Base-by-base conservation (phyloP, 345 rosid genomes). In the Aethionema arabicum region DNA sequence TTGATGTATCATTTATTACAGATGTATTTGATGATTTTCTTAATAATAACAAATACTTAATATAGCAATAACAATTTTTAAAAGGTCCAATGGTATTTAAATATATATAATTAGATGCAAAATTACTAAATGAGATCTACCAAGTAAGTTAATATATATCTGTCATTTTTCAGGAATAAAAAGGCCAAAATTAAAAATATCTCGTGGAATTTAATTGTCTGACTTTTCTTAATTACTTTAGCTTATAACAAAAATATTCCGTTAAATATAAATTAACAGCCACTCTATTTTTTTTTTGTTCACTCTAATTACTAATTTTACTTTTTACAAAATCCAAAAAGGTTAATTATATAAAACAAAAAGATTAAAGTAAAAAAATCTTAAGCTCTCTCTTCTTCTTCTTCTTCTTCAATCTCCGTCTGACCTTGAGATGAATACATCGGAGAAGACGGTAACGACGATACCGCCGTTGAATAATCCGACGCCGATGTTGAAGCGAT, bases 351-450 rank as follows among this genome's bases (percentile, higher is more conserved):
- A 33, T 9, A 32, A 63, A 55, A 1, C 13, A 14, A 43, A 10
- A 11, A 38, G n/a, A 69, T 70, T 43, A 52, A 51, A 55, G 32
- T 1, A 52, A 65, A 37, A 41, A 48, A 56, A 63, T 33, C 38
- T 48, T 33, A 32, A 9, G 8, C 5, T 10, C 39, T 29, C 10
- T 48, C 70, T 72, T 8, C 67, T 66, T 59, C 64, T 62, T 67
- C 69, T 73, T 62, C 73, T 30, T 73, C 77, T 42, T 73, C 74
- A n/a, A 74, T 74, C 59, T 74, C 74, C 21, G 72, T 67, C 9
- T 45, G 70, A 63, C 62, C 68, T 35, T 6, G 27, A 29, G 50
- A 52, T 3, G 67, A 69, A 69, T 44, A 69, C 0, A 52, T 5
- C 65, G 78, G 78, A 45, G 78, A 64, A 0, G 78, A 53, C 7